Base-by-base conservation (phyloP, 345 rosid genomes). In the Pugionium cornutum region DNA sequence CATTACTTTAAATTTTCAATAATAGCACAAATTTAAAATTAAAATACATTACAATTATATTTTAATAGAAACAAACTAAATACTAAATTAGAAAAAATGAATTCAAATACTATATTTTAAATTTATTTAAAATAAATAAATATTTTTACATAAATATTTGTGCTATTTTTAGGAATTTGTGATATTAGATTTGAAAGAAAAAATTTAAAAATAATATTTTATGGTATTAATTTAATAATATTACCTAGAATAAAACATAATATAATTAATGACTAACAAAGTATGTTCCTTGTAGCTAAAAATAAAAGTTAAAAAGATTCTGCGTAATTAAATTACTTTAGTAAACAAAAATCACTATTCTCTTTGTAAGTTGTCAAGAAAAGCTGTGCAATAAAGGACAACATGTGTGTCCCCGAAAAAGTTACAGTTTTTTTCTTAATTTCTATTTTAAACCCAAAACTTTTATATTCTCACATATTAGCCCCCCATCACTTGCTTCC, bases 381-480 rank as follows among this genome's bases (percentile, higher is more conserved):
- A 67, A 67, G 77, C 53, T 54, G 64, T 61, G 77, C 56, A 60
- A 67, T 61, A 73, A 73, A 73, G 72, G 67, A 66, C 72, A 73
- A 73, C 76, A 73, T 73, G 72, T 73, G 65, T 74, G 69, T 74
- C 73, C 73, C 63, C 73, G 48, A 73, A 73, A 74, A 74, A 74
- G 58, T 73, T 60, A 6, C 68, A 32, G 29, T 4, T 49, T 37
- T 56, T 53, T 7, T n/a, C 18, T 52, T 43, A 28, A 32, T 46
- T 67, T 74, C 58, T 53, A 6, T 41, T 67, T 10, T 47, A 67
- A 61, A 18, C 73, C 77, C 65, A 74, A 67, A 67, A 67, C 73
- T 67, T 67, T 67, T 35, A 53, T 60, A 47, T 54, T 62, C 64
- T 74, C 48, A 55, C 77, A 54, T 25, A 31, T 54, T 55, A 74